phyloP scores from a whole-genome alignment of 2,329 filamentous ascomycete species.

The Exophiala xenobiotica region DNA sequence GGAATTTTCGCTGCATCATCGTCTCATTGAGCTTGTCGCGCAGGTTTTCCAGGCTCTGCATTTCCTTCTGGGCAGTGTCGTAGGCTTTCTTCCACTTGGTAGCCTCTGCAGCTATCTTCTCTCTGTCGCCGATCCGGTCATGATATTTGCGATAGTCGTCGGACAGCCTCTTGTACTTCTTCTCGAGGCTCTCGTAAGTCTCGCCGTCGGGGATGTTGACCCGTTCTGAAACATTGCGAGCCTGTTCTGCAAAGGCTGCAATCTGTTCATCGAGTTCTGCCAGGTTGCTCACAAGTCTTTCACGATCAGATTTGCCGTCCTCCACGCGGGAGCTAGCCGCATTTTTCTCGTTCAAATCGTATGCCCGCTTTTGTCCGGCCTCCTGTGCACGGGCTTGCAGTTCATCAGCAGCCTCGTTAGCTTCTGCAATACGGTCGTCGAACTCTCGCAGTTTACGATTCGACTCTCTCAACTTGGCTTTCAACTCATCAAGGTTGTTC shows the following conservation, averaged over 20 bases:
- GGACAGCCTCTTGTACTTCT: slow-evolving; percentile 52
- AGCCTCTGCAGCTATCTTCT: slow-evolving; percentile 59
- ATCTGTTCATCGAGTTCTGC: slow-evolving; percentile 42
- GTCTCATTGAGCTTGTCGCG: slow-evolving; percentile 56
- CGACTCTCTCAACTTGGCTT: slow-evolving; percentile 39
- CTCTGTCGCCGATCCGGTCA: slow-evolving; percentile 60
- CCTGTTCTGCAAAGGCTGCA: slow-evolving; percentile 55
- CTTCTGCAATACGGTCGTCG: slow-evolving; percentile 34
- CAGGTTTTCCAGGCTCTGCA: slow-evolving; percentile 39
- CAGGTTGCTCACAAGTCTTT: slow-evolving; percentile 47
- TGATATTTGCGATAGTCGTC: slow-evolving; percentile 61
- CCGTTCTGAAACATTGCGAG: slow-evolving; percentile 55
- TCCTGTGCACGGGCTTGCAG: slow-evolving; percentile 12
- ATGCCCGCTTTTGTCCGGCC: slow-evolving; percentile 36
- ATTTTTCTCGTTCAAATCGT: slow-evolving; percentile 62
- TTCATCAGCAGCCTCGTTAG: slow-evolving; percentile 6
- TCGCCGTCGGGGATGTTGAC: slow-evolving; percentile 65
- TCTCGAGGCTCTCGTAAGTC: slow-evolving; percentile 54
- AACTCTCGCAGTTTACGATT: slow-evolving; percentile 39
- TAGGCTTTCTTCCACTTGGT: slow-evolving; percentile 39
- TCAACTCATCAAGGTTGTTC: slow-evolving; percentile 45
- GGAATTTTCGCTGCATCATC: slow-evolving; percentile 66
- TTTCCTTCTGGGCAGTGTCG: slow-evolving; percentile 38
- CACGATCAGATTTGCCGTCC: slow-evolving; percentile 48
- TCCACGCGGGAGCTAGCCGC: slow-evolving; percentile 54